These are phyloP conservation scores for Aschersonia sp. DNA, from an alignment of 2,329 filamentous ascomycete species.

Conservation along the genomic window DNA sequence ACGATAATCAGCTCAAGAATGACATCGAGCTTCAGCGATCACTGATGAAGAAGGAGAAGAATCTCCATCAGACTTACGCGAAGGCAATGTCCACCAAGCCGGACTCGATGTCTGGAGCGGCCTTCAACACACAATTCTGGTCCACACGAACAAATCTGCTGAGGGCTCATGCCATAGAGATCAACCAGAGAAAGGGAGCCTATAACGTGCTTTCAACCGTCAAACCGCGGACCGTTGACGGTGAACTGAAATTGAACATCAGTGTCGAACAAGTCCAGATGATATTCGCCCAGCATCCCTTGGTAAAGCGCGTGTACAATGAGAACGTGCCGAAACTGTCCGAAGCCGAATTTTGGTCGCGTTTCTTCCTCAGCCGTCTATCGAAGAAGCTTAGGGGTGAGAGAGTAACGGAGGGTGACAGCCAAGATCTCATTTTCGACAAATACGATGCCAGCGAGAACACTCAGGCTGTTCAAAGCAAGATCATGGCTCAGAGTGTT, in stretches of 20 bases:
- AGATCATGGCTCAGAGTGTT: constrained; percentile 49
- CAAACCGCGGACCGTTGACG: constrained; percentile 43
- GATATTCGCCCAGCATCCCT: constrained; percentile 84
- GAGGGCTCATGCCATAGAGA: constrained; percentile 81
- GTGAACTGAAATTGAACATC: constrained; percentile 64
- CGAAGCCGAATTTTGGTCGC: constrained; percentile 78
- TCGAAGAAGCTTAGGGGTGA: constrained; percentile 89
- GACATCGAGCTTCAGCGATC: constrained; percentile 80
- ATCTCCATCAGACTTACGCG: constrained; percentile 71
- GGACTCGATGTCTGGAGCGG: constrained; percentile 61
- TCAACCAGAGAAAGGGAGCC: constrained; percentile 69
- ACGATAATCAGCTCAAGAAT: constrained; percentile 61
- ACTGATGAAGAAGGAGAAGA: constrained; percentile 65
- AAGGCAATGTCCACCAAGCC: constrained; percentile 75
- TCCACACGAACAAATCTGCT: constrained; percentile 74
- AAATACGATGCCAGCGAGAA: constrained; percentile 69
- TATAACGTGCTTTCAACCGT: constrained; percentile 91
- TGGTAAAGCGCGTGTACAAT: constrained; percentile 83
- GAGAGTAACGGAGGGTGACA: constrained; percentile 64
- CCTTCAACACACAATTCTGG: constrained; percentile 93
- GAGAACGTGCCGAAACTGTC: constrained; percentile 75
- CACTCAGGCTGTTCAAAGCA: constrained; percentile 33
- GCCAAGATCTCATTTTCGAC: constrained; percentile 68
- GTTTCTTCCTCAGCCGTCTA: constrained; percentile 83
- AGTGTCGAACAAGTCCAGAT: constrained; percentile 85